phyloP scores from a whole-genome alignment of 2,329 filamentous ascomycete genomes.

The Chrysoporthe deuterocubensis region DNA sequence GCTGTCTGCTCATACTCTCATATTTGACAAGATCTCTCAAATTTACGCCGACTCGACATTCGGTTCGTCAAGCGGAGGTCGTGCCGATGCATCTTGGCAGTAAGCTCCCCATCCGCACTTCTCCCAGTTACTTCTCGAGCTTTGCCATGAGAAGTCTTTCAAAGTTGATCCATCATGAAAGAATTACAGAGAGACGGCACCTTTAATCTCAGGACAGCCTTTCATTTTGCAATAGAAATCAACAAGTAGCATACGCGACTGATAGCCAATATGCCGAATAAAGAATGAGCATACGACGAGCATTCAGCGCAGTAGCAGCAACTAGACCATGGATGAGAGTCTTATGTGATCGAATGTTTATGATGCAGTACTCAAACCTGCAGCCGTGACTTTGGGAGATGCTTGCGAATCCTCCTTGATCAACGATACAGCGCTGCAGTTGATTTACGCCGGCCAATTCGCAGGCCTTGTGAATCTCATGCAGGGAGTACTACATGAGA shows the following conservation, averaged over 20 bases:
- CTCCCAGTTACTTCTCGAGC: no score
- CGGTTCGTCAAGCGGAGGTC: constrained; percentile 44
- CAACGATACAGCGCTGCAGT: constrained; percentile 13
- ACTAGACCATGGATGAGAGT: constrained; percentile 7
- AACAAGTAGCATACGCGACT: not conserved
- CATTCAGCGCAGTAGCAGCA: constrained; percentile 3
- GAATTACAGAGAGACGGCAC: constrained; percentile 15
- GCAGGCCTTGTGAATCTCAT: constrained; percentile 13
- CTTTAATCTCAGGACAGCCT: not conserved
- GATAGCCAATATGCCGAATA: not conserved
- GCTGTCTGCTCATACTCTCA: no score
- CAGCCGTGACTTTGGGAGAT: not conserved
- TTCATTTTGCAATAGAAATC: constrained; percentile 8
- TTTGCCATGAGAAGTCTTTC: not conserved
- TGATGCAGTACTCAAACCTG: no score
- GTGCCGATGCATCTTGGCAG: constrained; percentile 43
- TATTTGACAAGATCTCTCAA: no score
- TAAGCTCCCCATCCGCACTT: not conserved
- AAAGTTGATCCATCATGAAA: not conserved
- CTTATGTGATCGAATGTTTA: constrained; percentile 7
- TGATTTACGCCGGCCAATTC: constrained; percentile 16
- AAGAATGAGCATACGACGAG: not conserved
- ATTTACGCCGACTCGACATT: no score
- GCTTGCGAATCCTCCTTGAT: not conserved
- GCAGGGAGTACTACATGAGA: constrained; percentile 13